phyloP scores from a whole-genome alignment of 179 eudicot species.

The Drosera spatulata region DNA sequence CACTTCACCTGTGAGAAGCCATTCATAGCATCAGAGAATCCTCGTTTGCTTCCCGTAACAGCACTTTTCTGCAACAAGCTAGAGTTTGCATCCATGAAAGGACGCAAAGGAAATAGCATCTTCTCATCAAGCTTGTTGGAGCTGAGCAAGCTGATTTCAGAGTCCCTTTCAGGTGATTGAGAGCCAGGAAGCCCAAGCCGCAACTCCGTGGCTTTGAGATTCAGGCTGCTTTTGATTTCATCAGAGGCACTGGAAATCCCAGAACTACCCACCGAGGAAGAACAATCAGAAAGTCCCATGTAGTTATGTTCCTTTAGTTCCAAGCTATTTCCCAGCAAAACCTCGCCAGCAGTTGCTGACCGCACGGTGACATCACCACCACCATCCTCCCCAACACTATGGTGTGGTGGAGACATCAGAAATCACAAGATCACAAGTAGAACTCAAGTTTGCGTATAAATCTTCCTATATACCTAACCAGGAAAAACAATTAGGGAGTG shows the following conservation, averaged over 20 bases:
- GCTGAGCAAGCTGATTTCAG: constrained; percentile 11
- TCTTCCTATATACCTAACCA: background rate
- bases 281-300: constrained; percentile 17
- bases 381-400: constrained; percentile 12
- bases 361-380: constrained; percentile 7
- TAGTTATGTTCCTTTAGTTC: constrained; percentile 15
- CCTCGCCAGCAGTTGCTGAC: constrained; percentile 5
- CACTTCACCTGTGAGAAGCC: background rate
- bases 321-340: constrained; percentile 4
- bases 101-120: constrained; percentile 9
- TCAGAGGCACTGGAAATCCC: constrained; percentile 13
- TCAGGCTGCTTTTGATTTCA: constrained; percentile 15
- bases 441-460: background rate
- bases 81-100: constrained; percentile 10
- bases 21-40: constrained; percentile 14
- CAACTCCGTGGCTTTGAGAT: constrained; percentile 19
- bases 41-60: constrained; percentile 16
- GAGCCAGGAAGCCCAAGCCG: constrained; percentile 58
- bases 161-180: constrained; percentile 34
- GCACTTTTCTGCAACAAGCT: constrained; percentile 8
- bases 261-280: constrained; percentile 20
- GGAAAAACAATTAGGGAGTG: background rate
- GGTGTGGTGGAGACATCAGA: constrained; percentile 13
- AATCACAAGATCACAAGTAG: background rate
- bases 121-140: constrained; percentile 15